Evolutionary conservation across 495 filamentous ascomycete species (phyloP).

Genomic region (Penicillium goetzii): DNA sequence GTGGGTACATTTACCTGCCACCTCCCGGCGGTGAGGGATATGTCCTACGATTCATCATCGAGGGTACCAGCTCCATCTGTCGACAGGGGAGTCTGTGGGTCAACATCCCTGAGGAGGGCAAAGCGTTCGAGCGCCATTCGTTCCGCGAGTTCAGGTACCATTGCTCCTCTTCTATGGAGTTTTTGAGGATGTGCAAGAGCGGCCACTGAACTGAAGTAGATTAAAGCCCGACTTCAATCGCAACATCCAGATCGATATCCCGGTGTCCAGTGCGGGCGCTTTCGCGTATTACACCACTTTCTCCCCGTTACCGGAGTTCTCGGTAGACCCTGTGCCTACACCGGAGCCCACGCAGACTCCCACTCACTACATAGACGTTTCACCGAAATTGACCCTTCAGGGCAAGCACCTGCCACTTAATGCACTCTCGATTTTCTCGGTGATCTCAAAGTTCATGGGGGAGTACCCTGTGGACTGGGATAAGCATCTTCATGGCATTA

Average conservation of each 20-base stretch:
- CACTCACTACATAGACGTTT: constrained; percentile 90
- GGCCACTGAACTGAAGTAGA: constrained; percentile 53
- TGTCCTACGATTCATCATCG: constrained; percentile 86
- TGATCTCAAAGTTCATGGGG: constrained; percentile 98
- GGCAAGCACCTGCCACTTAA: constrained; percentile 73
- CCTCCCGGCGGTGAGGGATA: constrained; percentile 73
- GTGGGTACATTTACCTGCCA: constrained; percentile 88
- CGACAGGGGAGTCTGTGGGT: constrained; percentile 92
- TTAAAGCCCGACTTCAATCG: constrained; percentile 91
- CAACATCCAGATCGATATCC: constrained; percentile 84
- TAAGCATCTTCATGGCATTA: constrained; percentile 82
- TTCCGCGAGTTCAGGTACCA: constrained; percentile 85
- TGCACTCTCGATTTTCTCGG: constrained; percentile 89
- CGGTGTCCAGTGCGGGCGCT: constrained; percentile 80
- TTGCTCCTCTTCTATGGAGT: constrained; percentile 5
- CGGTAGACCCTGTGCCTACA: constrained; percentile 54
- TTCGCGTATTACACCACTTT: constrained; percentile 97
- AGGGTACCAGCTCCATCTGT: constrained; percentile 95
- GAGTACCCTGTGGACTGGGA: constrained; percentile 88
- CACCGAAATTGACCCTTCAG: constrained; percentile 75
- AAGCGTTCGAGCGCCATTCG: constrained; percentile 70
- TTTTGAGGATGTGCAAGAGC: not conserved
- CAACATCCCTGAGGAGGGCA: constrained; percentile 80
- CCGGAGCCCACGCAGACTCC: constrained; percentile 67
- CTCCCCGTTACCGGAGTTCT: constrained; percentile 79